Evolutionary conservation across 129 eudicot species (phyloP).

Genomic region (Flaveria trinervia): DNA sequence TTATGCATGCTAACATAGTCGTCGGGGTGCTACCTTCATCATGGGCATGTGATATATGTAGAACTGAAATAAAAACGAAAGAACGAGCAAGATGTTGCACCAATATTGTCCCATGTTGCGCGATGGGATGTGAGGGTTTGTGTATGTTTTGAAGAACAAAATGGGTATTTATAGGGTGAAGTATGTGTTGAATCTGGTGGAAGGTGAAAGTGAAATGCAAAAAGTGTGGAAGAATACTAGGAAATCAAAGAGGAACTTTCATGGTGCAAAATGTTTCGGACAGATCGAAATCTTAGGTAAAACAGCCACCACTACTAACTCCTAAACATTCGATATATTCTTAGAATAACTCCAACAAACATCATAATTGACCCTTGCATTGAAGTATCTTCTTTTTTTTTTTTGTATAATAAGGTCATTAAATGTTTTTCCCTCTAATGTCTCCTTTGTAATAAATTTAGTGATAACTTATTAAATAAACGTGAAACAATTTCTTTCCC

Average conservation of each 20-base stretch:
- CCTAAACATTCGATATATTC: conserved; percentile 9
- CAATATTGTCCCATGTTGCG: conserved; percentile 30
- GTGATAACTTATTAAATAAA: too few species aligned
- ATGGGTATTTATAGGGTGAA: conserved; percentile 18
- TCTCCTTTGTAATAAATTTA: too few species aligned
- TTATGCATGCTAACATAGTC: conserved; percentile 44
- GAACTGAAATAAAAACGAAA: conserved; percentile 12
- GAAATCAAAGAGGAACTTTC: not conserved
- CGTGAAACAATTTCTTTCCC: too few species aligned
- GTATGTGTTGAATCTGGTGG: not conserved
- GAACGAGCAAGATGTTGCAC: conserved; percentile 3
- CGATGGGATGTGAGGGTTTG: not conserved
- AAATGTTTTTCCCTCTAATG: too few species aligned
- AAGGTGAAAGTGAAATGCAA: conserved; percentile 15
- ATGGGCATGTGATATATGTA: not conserved
- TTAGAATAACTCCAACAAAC: not conserved
- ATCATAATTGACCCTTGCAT: not conserved
- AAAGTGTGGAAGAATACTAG: conserved; percentile 18
- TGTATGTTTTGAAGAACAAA: not conserved
- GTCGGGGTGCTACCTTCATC: conserved; percentile 29
- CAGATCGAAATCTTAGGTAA: not conserved
- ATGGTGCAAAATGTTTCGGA: conserved; percentile 13
- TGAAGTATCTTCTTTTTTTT: not conserved
- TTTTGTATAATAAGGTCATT: too few species aligned
- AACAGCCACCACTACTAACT: conserved; percentile 14